Percentiles rank a stretch among this genome's conserved stretches.
These are phyloP conservation scores for Paracoccidioides brasiliensis DNA, from an alignment of 2,329 filamentous ascomycete genomes.

Conservation along the genomic window DNA sequence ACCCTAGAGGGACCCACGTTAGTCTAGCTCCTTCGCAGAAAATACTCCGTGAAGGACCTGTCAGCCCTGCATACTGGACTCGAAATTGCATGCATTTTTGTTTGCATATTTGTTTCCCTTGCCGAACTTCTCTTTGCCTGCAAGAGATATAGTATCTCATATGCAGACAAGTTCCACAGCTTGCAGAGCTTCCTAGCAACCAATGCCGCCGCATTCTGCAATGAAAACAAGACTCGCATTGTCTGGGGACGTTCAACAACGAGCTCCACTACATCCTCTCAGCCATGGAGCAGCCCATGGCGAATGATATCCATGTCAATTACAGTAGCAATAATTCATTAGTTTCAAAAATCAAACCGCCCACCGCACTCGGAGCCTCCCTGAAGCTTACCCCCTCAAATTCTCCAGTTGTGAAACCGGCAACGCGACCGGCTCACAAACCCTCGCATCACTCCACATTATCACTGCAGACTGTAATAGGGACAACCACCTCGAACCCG, in stretches of 20 bases:
- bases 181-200: constrained; percentile 5
- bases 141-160: not conserved
- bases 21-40: not conserved
- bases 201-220: constrained; percentile 19
- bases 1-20: not conserved
- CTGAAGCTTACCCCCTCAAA: constrained; percentile 63
- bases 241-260: constrained; percentile 19
- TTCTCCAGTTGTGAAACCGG: constrained; percentile 54
- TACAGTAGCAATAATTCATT: constrained; percentile 10
- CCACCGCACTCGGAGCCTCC: constrained; percentile 20
- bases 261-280: constrained; percentile 7
- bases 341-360: constrained; percentile 24
- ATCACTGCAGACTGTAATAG: constrained; percentile 71
- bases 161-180: not conserved
- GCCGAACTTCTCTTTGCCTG: not conserved
- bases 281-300: constrained; percentile 22
- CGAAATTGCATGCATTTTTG: not conserved
- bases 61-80: not conserved
- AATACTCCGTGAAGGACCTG: not conserved
- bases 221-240: constrained; percentile 16
- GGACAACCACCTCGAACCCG: constrained; percentile 72
- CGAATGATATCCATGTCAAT: constrained; percentile 16
- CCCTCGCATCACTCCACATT: constrained; percentile 38
- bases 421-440: constrained; percentile 47
- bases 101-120: not conserved